Conservation (phyloP, 495 filamentous ascomycete species). For the Opeltia flavorubescens region DNA sequence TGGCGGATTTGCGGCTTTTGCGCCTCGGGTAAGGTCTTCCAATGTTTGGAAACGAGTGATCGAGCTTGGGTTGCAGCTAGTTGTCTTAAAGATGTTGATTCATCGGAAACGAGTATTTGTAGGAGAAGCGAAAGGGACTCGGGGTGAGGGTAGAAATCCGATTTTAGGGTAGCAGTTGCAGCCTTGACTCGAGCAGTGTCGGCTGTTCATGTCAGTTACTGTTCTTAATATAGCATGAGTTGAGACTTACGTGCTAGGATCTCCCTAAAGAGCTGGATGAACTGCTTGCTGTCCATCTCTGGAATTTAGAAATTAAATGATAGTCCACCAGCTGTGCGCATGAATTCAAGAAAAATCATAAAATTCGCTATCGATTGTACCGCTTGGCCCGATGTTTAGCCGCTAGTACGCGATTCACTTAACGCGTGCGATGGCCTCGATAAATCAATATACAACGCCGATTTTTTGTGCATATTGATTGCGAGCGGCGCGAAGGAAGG, state of each 20-base stretch:
- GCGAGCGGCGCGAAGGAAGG: too few relatives aligned
- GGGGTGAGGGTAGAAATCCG: constrained; percentile 79
- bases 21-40: constrained; percentile 44
- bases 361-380: neutral
- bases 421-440: neutral
- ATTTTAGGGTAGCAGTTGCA: constrained; percentile 77
- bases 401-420: too few relatives aligned
- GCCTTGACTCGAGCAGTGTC: constrained; percentile 73
- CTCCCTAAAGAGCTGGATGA: constrained; percentile 29
- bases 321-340: neutral
- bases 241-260: constrained; percentile 26
- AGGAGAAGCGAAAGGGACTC: constrained; percentile 70
- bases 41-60: constrained; percentile 73
- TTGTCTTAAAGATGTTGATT: constrained; percentile 61
- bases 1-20: constrained; percentile 69
- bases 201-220: constrained; percentile 28
- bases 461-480: too few relatives aligned
- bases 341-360: neutral
- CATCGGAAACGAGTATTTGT: constrained; percentile 66
- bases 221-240: constrained; percentile 2
- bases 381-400: neutral
- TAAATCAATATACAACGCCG: too few relatives aligned
- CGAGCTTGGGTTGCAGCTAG: constrained; percentile 79
- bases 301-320: neutral
- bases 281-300: constrained; percentile 31